Base-by-base conservation (phyloP, 2,329 filamentous ascomycete species). In the Penicillium hesseltinei region DNA sequence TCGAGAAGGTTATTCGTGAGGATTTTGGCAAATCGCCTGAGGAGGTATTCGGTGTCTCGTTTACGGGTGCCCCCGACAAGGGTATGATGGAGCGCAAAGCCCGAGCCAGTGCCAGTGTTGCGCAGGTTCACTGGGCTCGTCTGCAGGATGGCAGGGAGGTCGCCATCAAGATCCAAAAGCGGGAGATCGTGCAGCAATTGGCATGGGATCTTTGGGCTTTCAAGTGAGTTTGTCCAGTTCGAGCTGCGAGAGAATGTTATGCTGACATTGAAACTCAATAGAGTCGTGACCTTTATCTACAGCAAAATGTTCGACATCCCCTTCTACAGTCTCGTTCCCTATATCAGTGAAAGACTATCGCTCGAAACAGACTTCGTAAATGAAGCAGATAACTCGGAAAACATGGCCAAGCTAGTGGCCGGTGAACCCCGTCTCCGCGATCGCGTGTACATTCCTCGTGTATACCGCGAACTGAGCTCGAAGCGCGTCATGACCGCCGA, bases 191-290 rank as follows among this genome's bases (percentile, higher is more conserved):
- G 21, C 87, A 88, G 70, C 94, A 97, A 77, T 90, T 97, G 38
- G 86, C 87, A 5, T 96, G 92, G 92, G 94, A 99, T 80, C 74
- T 99, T 51, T 97, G 92, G 92, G 88, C 92, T 3, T 97, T 97
- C 80, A 92, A 92, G 83, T 89, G 75, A 76, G 83, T 64, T 63
- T 33, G 15, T 21, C 5, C 13, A 21, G n/a, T 11, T 27, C n/a
- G n/a, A 40, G 2, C 17, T 8, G 7, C 7, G 19, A 8, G 21
- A 43, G 13, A n/a, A 44, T 11, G 4, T 15, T 35, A 19, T 21
- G 48, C 66, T 71, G 40, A 71, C 39, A 7, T 23, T n/a, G 33
- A 40, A 47, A 25, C 13, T 15, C n/a, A 3, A 36, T 59, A 89
- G 87, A 69, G 88, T 92, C 11, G 89, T 97, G 11, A 87, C 90